A percentile compares a stretch with the other conserved stretches of the same genome.
Conservation (phyloP, 1,139 yeast species). For the Diutina mesorugosa region DNA sequence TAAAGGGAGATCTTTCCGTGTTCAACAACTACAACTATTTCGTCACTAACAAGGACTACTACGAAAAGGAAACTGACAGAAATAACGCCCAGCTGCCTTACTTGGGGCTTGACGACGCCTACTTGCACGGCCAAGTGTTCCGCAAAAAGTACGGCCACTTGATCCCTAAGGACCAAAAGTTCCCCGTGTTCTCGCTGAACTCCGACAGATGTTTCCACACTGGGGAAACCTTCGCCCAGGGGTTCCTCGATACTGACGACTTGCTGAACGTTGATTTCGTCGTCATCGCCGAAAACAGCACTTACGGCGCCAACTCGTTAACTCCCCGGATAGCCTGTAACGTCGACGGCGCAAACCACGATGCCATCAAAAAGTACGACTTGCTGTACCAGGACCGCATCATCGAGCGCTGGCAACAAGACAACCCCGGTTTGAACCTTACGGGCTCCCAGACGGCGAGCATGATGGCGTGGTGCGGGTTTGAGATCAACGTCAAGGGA, state of each 20-base stretch:
- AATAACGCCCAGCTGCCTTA: constrained; percentile 8
- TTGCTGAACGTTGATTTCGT: constrained; percentile 5
- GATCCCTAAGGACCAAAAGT: constrained; percentile 4
- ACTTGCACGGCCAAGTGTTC: constrained; percentile 7
- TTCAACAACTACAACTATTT: constrained; percentile 9
- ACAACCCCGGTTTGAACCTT: constrained; percentile 10
- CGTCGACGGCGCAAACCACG: constrained; percentile 4
- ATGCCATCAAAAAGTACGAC: constrained; percentile 5
- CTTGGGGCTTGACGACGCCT: constrained; percentile 7
- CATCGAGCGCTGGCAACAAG: constrained; percentile 5
- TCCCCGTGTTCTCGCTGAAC: constrained; percentile 8
- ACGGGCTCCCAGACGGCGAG: constrained; percentile 26
- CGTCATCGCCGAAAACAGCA: constrained; percentile 6
- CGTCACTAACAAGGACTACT: constrained; percentile 6
- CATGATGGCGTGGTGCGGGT: constrained; percentile 37
- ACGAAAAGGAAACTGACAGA: constrained; percentile 9
- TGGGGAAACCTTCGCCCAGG: constrained; percentile 8
- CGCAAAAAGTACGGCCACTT: constrained; percentile 7
- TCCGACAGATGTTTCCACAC: constrained; percentile 8
- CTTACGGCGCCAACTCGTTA: constrained; percentile 9
- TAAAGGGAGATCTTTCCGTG: constrained; percentile 8
- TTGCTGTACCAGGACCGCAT: constrained; percentile 5
- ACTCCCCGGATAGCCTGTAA: constrained; percentile 8
- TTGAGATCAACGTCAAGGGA: constrained; percentile 38
- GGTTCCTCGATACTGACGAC: constrained; percentile 8